phyloP scores from a whole-genome alignment of 495 filamentous ascomycete species.

The Xylona heveae region DNA sequence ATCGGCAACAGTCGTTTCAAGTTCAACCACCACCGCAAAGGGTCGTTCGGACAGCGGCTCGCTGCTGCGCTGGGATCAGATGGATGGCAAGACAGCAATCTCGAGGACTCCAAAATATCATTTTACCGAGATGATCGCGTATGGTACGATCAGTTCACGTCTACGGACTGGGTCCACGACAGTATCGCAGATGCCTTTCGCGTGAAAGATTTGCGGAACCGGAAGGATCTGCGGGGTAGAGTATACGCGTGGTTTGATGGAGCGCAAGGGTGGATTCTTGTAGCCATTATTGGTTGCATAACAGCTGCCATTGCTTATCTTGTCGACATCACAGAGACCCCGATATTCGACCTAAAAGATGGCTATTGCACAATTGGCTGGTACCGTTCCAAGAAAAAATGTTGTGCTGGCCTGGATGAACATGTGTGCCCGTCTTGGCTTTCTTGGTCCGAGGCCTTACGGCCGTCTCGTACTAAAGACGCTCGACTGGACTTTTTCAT shows the following conservation, averaged over 20 bases:
- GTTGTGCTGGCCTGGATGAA: slow-evolving; percentile 41
- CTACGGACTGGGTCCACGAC: slow-evolving; percentile 96
- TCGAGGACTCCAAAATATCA: slow-evolving; percentile 12
- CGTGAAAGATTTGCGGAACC: slow-evolving; percentile 42
- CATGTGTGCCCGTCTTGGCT: slow-evolving; percentile 45
- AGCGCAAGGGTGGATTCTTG: slow-evolving; percentile 85
- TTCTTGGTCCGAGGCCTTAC: slow-evolving; percentile 51
- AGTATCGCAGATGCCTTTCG: slow-evolving; percentile 87
- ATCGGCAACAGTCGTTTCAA: not conserved
- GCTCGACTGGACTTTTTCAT: slow-evolving; percentile 51
- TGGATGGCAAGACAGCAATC: slow-evolving; percentile 3
- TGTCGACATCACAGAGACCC: slow-evolving; percentile 68
- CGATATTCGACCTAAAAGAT: slow-evolving; percentile 74
- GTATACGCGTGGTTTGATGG: slow-evolving; percentile 62
- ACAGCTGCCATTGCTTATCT: slow-evolving; percentile 75
- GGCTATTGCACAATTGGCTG: slow-evolving; percentile 58
- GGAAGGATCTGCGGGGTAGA: slow-evolving; percentile 70
- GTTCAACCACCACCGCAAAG: slow-evolving; percentile 5
- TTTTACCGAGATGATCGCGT: slow-evolving; percentile 50
- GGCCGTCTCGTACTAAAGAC: slow-evolving; percentile 27
- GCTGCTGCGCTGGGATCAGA: slow-evolving; percentile 4
- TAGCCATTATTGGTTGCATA: slow-evolving; percentile 73
- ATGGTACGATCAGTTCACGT: slow-evolving; percentile 99
- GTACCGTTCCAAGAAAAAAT: slow-evolving; percentile 53
- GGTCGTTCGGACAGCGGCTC: slow-evolving; percentile 5